Evolutionary conservation across 768 basidiomycete genomes (phyloP).

Genomic region (Suillus cothurnatus): DNA sequence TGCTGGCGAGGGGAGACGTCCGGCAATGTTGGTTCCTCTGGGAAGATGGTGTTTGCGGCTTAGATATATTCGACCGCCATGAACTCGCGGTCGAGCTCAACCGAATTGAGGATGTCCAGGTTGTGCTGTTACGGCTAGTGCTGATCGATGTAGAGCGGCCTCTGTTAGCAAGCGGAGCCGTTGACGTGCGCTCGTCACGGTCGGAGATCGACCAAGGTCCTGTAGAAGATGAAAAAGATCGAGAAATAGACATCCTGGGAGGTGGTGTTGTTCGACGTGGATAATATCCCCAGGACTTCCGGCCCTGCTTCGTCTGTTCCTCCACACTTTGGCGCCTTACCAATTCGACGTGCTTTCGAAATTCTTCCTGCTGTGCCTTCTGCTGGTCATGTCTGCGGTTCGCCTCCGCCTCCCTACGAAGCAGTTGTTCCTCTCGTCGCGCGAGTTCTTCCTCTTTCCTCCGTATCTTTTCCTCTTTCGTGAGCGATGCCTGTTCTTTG

Average conservation of each 20-base stretch:
- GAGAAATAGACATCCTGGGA: slow-evolving; percentile 2
- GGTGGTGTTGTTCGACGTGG: slow-evolving; percentile 21
- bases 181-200: slow-evolving; percentile 32
- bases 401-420: slow-evolving; percentile 31
- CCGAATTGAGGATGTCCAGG: slow-evolving; percentile 32
- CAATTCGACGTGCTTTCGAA: slow-evolving; percentile 31
- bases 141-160: slow-evolving; percentile 30
- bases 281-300: slow-evolving; percentile 28
- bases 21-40: slow-evolving; percentile 19
- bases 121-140: slow-evolving; percentile 28
- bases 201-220: slow-evolving; percentile 31
- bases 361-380: slow-evolving; percentile 27
- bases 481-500: slow-evolving; percentile 23
- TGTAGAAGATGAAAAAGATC: slow-evolving; percentile 28
- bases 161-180: slow-evolving; percentile 34
- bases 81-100: slow-evolving; percentile 26
- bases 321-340: slow-evolving; percentile 32
- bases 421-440: slow-evolving; percentile 33
- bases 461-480: slow-evolving; percentile 28
- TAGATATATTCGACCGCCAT: slow-evolving; percentile 26
- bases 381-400: slow-evolving; percentile 28
- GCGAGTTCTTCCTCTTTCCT: slow-evolving; percentile 30
- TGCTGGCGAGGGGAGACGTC: slow-evolving; percentile 24
- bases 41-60: slow-evolving; percentile 26
- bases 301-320: slow-evolving; percentile 30